Evolutionary conservation across 768 basidiomycete genomes (phyloP), one percentile per base, ranked within the genome.

Genomic region (Lactarius trivialis): DNA sequence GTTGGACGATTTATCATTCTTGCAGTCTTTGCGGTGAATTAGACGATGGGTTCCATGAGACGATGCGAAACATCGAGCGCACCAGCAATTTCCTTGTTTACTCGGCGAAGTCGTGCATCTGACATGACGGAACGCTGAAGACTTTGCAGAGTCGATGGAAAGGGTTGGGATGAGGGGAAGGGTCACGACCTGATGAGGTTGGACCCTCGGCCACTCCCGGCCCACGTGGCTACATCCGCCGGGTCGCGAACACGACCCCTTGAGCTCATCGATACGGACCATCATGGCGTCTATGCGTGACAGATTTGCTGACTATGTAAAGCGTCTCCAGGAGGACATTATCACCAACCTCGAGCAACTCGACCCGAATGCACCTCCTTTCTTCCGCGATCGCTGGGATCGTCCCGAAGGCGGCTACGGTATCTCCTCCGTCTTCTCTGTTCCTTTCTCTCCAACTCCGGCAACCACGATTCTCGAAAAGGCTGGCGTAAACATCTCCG

Each of bases 1-100:
- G 61, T 84, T 84, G 30, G 93, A 93, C 19, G 87, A 82, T 80
- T 88, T 93, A 79, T 98, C 95, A 73, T 90, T 94, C 80, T 94
- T 92, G 82, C 92, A 94, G 75, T 96, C 93, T 94, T 53, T 70
- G 12, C n/a, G 9, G n/a, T 14, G 53, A n/a, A 21, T 50, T 34
- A 58, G 36, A 50, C 56, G 11, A 34, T 30, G 50, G 7, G 33
- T 28, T 26, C 19, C 26, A 39, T 34, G 37, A 60, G 19, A 19
- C 43, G 41, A 30, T 39, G 34, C 9, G 7, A 34, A 28, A 26
- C 3, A 30, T 41, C n/a, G 1, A 43, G 65, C 80, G 64, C 54
- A 86, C 91, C 94, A 65, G 85, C 75, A 63, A 98, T 97, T 77
- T 98, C 94, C 77, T 96, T 97, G 76, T 92, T 93, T 28, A 97